Percentiles rank a stretch among this genome's conserved stretches.
Evolutionary conservation across 164 flowering plant genomes (phyloP).

Genomic region (Liriodendron chinense): DNA sequence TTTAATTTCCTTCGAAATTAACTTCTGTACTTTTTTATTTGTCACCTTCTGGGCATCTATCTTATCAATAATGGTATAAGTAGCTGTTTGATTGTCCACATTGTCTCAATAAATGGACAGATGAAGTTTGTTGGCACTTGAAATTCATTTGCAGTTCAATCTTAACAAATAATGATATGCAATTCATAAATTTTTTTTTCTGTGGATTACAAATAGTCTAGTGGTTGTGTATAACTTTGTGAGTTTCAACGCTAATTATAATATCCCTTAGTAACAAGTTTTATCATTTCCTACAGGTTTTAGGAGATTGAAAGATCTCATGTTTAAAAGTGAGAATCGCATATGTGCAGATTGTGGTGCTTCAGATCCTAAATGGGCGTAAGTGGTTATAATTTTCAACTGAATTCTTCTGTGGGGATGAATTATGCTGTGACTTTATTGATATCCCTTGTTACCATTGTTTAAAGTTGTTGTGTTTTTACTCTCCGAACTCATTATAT

Average conservation of each 20-base stretch:
- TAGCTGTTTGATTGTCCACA: neutral
- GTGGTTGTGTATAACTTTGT: neutral
- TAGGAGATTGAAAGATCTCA: conserved; percentile 65
- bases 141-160: no score
- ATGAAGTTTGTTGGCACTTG: neutral
- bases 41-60: neutral
- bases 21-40: neutral
- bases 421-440: no score
- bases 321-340: conserved; percentile 70
- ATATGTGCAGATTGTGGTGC: conserved; percentile 94
- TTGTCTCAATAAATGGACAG: neutral
- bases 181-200: neutral
- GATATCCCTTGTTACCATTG: no score
- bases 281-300: conserved; percentile 32
- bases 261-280: neutral
- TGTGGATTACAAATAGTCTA: neutral
- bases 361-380: conserved; percentile 99
- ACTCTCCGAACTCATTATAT: no score
- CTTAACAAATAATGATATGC: no score
- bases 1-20: neutral
- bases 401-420: neutral
- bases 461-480: no score
- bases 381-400: conserved; percentile 31
- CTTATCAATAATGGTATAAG: neutral
- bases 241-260: neutral